Conservation (phyloP, 352 stramenopile genomes). For the Phytophthora nicotianae region DNA sequence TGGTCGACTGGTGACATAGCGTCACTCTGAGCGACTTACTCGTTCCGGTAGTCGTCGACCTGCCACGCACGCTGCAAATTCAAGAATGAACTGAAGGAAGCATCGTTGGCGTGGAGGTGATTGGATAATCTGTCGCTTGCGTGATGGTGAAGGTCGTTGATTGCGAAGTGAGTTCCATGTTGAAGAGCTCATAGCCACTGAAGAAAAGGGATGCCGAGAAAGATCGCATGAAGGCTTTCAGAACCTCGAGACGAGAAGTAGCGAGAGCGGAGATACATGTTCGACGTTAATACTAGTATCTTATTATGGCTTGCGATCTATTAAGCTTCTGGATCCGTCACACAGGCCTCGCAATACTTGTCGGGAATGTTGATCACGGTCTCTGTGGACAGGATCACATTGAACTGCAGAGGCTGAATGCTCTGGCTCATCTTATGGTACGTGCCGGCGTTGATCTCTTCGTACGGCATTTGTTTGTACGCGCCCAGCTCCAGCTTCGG, state of each 20-base stretch:
- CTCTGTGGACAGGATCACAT: slow-evolving; percentile 39
- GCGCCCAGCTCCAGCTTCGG: slow-evolving; percentile 78
- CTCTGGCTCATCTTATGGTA: slow-evolving; percentile 61
- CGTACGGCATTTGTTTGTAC: slow-evolving; percentile 93
- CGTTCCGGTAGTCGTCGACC: slow-evolving; percentile 8
- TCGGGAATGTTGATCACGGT: slow-evolving; percentile 50
- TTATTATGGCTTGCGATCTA: slow-evolving; percentile 13
- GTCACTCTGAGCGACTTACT: background rate
- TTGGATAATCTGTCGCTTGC: background rate
- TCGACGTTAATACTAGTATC: too few species aligned
- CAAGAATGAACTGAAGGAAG: slow-evolving; percentile 8
- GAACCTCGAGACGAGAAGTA: too few species aligned
- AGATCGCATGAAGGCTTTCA: too few species aligned
- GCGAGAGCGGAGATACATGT: too few species aligned
- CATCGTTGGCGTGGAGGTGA: background rate
- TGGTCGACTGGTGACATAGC: slow-evolving; percentile 13
- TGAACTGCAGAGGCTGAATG: slow-evolving; percentile 53
- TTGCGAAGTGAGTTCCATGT: background rate
- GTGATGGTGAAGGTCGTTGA: background rate
- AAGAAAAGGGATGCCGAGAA: too few species aligned
- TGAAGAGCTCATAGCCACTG: too few species aligned
- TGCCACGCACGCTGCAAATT: slow-evolving; percentile 15
- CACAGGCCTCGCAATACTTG: slow-evolving; percentile 64
- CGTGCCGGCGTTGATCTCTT: slow-evolving; percentile 78
- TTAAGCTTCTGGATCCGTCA: slow-evolving; percentile 22